These are phyloP conservation scores for Astrocystis sublimbata DNA, from an alignment of 495 filamentous ascomycete species.

Conservation along the genomic window DNA sequence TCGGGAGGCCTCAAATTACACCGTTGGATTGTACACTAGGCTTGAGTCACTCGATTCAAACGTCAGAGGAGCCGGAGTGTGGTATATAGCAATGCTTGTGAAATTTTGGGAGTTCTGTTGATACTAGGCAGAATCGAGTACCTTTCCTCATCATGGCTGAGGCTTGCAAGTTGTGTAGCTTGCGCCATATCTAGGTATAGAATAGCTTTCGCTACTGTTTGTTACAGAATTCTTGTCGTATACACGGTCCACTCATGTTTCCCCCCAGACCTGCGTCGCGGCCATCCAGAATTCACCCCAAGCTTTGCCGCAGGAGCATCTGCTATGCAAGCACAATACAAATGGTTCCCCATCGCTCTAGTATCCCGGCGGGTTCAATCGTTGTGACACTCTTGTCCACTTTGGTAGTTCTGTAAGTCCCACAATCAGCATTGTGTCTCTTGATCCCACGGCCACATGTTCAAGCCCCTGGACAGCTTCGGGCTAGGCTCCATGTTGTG, in stretches of 20 bases:
- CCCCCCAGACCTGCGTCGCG: background rate
- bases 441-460: background rate
- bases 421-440: slow-evolving; percentile 25
- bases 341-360: slow-evolving; percentile 44
- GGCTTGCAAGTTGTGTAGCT: slow-evolving; percentile 8
- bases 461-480: background rate
- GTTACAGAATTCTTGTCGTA: slow-evolving; percentile 21
- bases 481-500: background rate
- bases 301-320: background rate
- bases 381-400: slow-evolving; percentile 92
- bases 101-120: background rate
- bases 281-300: background rate
- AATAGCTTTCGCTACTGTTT: slow-evolving; percentile 1
- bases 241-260: slow-evolving; percentile 2
- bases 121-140: background rate
- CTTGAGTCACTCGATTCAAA: background rate
- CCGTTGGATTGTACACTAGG: slow-evolving; percentile 8
- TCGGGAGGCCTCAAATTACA: too few relatives aligned
- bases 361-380: slow-evolving; percentile 91
- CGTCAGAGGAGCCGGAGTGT: background rate
- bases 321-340: background rate
- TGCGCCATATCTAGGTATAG: background rate
- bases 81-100: background rate
- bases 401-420: slow-evolving; percentile 74
- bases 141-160: background rate